Evolutionary conservation across 306 rosid genomes (phyloP), one percentile per base, ranked within the genome.

Genomic region (Crotalaria pallida): DNA sequence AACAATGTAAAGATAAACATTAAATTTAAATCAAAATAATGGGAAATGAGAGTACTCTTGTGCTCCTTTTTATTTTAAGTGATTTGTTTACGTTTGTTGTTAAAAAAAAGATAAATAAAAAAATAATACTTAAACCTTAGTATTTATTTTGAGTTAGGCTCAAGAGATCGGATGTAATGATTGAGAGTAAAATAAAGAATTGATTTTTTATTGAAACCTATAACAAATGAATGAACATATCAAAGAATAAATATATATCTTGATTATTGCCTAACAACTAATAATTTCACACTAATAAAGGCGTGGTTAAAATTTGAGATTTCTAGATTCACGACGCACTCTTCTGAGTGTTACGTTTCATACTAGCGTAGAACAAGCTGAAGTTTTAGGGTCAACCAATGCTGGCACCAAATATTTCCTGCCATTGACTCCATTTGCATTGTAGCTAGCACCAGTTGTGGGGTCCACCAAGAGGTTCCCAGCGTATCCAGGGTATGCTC

Each of bases 401-500:
- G 96, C 93, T 0, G 91, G 91, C 44, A 90, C 55, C 80, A 90
- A 51, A 49, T 80, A 90, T 45, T 88, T 85, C 10, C 89, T 78
- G 0, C 87, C 89, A 47, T 79, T 72, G 1, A 47, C 51, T 0
- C 92, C 92, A 41, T 84, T 67, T 0, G 91, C 96, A 8, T 89
- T 89, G 38, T 79, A 89, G 75, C 96, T 89, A 0, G 89, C 87
- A 1, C 90, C 96, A 1, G 76, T 87, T 0, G 84, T 74, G 3
- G 84, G 59, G 45, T 87, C 94, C 50, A 74, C 77, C 75, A 84
- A 68, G 0, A 90, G 75, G 7, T 85, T 21, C 2, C 96, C 96
- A 0, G 89, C 83, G 12, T 81, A 89, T 2, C 93, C 93, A 21
- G 96, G 96, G 43, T 89, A 89, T 0, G 96, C 90, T 0, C 96